Conservation (phyloP, 2,329 filamentous ascomycete species). For the Hypoxylon sp. region DNA sequence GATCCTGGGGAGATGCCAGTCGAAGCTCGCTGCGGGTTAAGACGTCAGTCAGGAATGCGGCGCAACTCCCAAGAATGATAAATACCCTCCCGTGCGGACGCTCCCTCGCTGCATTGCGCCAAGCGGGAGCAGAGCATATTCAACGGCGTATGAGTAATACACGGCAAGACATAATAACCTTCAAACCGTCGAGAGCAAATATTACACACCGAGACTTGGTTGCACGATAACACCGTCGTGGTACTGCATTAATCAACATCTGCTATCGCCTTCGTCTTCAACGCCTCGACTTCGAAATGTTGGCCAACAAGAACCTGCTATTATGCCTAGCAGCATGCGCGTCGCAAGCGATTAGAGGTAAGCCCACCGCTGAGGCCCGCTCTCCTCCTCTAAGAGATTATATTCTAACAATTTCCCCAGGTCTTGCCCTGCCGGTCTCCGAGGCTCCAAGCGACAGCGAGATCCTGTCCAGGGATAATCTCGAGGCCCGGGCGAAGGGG, state of each 20-base stretch:
- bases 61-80: constrained; percentile 18
- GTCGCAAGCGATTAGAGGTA: constrained; percentile 22
- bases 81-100: constrained; percentile 15
- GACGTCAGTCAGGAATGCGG: constrained; percentile 18
- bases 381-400: not conserved
- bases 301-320: constrained; percentile 14
- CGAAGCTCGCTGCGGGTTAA: constrained; percentile 6
- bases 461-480: not conserved
- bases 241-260: not conserved
- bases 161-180: no score
- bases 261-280: not conserved
- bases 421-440: constrained; percentile 9
- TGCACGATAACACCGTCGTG: not conserved
- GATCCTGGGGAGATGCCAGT: constrained; percentile 20
- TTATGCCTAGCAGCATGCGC: constrained; percentile 27
- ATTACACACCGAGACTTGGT: not conserved
- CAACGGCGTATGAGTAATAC: not conserved
- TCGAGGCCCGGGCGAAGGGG: constrained; percentile 9
- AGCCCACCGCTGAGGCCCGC: no score
- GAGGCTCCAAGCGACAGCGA: not conserved
- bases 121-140: no score
- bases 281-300: constrained; percentile 9
- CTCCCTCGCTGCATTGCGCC: constrained; percentile 4
- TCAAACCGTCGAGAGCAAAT: no score
- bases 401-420: constrained; percentile 16